Evolutionary conservation across 257 asterid species (phyloP).

Genomic region (Verbena officinalis): DNA sequence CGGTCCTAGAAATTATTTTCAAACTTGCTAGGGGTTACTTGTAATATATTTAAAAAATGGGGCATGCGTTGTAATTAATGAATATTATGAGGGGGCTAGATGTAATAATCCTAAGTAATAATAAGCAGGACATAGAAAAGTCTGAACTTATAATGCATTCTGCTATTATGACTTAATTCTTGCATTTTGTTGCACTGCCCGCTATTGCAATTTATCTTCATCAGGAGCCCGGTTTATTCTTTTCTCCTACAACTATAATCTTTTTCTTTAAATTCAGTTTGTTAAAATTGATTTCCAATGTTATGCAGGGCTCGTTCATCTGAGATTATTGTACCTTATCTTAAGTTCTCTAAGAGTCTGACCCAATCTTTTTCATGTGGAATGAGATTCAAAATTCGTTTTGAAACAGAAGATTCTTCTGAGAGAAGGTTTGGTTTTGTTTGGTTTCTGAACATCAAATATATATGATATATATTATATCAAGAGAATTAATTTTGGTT

Average conservation of each 20-base stretch:
- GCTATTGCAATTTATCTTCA: neutral
- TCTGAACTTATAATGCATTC: neutral
- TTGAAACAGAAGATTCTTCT: constrained; percentile 87
- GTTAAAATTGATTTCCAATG: neutral
- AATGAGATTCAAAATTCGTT: constrained; percentile 80
- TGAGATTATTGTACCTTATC: constrained; percentile 72
- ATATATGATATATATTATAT: neutral
- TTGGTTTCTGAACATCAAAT: neutral
- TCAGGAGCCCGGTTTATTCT: neutral
- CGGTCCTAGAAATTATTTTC: too few species aligned
- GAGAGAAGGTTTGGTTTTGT: constrained; percentile 75
- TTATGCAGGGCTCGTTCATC: constrained; percentile 77
- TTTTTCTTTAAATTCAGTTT: neutral
- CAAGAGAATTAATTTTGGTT: constrained; percentile 21
- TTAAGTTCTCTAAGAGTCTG: constrained; percentile 79
- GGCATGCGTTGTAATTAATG: too few species aligned
- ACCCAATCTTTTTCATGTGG: constrained; percentile 71
- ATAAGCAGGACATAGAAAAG: neutral
- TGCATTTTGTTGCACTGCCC: neutral
- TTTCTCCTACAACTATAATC: neutral
- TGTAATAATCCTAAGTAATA: too few species aligned
- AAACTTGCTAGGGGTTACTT: too few species aligned
- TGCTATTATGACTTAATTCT: neutral
- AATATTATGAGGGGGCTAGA: too few species aligned
- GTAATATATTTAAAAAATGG: too few species aligned